A percentile compares a stretch with the other conserved stretches of the same genome.
Conservation (phyloP, 2,329 filamentous ascomycete species). For the Camptophora hylomeconis region DNA sequence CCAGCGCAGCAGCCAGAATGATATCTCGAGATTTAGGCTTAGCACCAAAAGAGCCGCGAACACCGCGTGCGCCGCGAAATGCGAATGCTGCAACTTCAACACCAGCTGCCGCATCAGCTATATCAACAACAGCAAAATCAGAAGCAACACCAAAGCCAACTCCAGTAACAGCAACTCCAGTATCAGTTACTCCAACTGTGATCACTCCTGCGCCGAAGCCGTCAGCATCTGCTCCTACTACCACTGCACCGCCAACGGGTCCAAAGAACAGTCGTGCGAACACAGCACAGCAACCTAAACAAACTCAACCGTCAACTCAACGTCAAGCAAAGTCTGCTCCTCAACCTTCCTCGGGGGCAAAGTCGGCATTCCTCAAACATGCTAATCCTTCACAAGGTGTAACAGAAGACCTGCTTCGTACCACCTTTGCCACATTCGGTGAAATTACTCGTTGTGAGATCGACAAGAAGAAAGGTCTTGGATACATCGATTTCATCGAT, state of each 20-base stretch:
- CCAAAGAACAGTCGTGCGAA: slow-evolving; percentile 12
- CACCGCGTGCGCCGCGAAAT: slow-evolving; percentile 8
- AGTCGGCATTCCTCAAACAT: slow-evolving; percentile 66
- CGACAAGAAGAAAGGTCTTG: slow-evolving; percentile 88
- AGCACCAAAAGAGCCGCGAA: slow-evolving; percentile 14
- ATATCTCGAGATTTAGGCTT: slow-evolving; percentile 50
- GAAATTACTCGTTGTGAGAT: slow-evolving; percentile 71
- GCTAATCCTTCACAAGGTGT: slow-evolving; percentile 84
- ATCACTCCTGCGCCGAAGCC: slow-evolving; percentile 18
- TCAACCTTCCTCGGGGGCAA: slow-evolving; percentile 34
- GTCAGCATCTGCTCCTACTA: slow-evolving; percentile 12
- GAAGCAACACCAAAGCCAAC: slow-evolving; percentile 16
- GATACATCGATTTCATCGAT: slow-evolving; percentile 78
- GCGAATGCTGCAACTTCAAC: slow-evolving; percentile 4
- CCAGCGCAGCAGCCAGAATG: slow-evolving; percentile 43
- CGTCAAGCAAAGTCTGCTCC: slow-evolving; percentile 18
- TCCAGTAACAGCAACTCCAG: slow-evolving; percentile 19
- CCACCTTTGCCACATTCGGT: slow-evolving; percentile 63
- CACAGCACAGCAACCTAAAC: slow-evolving; percentile 6
- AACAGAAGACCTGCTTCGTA: slow-evolving; percentile 65
- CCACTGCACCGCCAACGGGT: slow-evolving; percentile 13
- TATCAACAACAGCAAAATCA: slow-evolving; percentile 19
- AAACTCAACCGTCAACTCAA: slow-evolving; percentile 5
- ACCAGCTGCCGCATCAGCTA: slow-evolving; percentile 11
- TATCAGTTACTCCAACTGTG: neutral